Conservation (phyloP, 306 rosid genomes). For the Coriaria nepalensis region DNA sequence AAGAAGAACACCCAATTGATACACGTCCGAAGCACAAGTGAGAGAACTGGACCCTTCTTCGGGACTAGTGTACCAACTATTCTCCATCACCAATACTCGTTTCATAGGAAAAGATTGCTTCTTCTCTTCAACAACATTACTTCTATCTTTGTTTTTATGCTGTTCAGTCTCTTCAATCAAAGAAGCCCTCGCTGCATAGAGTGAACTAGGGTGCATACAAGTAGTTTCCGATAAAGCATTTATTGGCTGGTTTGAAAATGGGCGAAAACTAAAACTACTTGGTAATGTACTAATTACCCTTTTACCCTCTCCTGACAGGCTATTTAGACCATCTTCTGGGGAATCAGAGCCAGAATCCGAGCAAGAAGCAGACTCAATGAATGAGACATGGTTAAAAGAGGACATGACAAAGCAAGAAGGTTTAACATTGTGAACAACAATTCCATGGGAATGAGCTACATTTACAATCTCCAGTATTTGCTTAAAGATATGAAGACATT, state of each 20-base stretch:
- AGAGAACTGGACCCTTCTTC: slow-evolving; percentile 55
- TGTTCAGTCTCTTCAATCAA: slow-evolving; percentile 58
- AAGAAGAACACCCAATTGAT: slow-evolving; percentile 83
- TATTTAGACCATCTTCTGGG: slow-evolving; percentile 42
- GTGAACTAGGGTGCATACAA: slow-evolving; percentile 73
- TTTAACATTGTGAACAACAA: slow-evolving; percentile 84
- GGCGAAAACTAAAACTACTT: slow-evolving; percentile 32
- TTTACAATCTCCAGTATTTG: slow-evolving; percentile 76
- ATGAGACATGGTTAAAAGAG: slow-evolving; percentile 76
- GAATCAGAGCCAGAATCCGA: slow-evolving; percentile 89
- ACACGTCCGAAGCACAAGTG: slow-evolving; percentile 78
- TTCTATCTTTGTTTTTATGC: slow-evolving; percentile 41
- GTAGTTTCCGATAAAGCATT: slow-evolving; percentile 57
- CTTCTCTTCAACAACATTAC: slow-evolving; percentile 49
- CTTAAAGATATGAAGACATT: slow-evolving; percentile 77
- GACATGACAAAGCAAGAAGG: slow-evolving; percentile 98
- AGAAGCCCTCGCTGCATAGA: slow-evolving; percentile 49
- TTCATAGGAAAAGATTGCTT: slow-evolving; percentile 88
- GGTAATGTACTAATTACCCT: slow-evolving; percentile 31
- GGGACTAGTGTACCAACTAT: slow-evolving; percentile 84
- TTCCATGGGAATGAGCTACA: slow-evolving; percentile 73
- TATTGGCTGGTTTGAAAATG: slow-evolving; percentile 24
- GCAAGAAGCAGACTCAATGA: slow-evolving; percentile 89
- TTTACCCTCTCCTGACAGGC: slow-evolving; percentile 37
- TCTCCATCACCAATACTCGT: slow-evolving; percentile 65